These are phyloP conservation scores for Toxoplasma gondii DNA, from an alignment of 169 alveolate species.

Conservation along the genomic window DNA sequence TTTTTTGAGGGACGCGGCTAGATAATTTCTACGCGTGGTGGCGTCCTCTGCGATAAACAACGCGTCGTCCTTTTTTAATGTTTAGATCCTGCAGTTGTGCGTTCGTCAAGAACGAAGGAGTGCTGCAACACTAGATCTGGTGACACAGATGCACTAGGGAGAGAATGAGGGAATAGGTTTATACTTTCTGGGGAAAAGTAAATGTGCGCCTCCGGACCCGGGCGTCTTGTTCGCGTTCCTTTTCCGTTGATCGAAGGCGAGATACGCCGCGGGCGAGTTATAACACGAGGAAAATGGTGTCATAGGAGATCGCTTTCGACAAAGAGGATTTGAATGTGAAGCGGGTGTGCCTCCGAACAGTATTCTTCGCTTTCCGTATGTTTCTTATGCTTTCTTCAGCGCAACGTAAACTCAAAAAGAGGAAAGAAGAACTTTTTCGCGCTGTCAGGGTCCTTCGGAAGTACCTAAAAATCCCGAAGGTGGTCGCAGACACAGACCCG, in stretches of 20 bases:
- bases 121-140: too few species aligned
- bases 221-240: not conserved
- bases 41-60: too few species aligned
- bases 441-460: not conserved
- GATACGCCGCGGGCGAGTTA: not conserved
- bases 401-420: not conserved
- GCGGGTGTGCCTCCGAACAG: not conserved
- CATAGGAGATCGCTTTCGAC: not conserved
- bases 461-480: not conserved
- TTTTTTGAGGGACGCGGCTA: too few species aligned
- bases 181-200: too few species aligned
- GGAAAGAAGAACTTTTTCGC: not conserved
- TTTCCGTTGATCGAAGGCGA: not conserved
- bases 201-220: not conserved
- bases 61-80: too few species aligned
- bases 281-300: not conserved
- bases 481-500: not conserved
- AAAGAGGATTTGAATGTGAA: not conserved
- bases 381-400: not conserved
- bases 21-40: too few species aligned
- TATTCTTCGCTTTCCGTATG: not conserved
- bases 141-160: too few species aligned
- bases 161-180: too few species aligned
- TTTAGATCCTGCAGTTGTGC: too few species aligned
- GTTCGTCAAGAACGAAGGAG: too few species aligned